Base-by-base conservation (phyloP, 2,329 filamentous ascomycete species). In the Onygenales sp. region DNA sequence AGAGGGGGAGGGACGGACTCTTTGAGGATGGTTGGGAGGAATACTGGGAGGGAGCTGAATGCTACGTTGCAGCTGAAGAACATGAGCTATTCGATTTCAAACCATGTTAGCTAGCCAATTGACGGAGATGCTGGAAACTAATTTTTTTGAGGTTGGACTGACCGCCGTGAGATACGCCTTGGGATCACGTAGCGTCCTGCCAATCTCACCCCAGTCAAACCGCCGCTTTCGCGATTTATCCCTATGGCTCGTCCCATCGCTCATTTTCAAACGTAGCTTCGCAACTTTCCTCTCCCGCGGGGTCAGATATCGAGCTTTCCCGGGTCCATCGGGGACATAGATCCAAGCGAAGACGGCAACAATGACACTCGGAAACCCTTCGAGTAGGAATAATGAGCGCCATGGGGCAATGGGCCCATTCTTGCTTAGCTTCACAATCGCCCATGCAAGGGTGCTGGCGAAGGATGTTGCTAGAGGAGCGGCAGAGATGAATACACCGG, bases 11-110 rank as follows among this genome's bases (percentile, higher is more conserved):
- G 34, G 42, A 62, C 67, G 53, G 61, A 75, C 64, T 85, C 80
- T 55, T 77, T 74, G 46, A 94, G 78, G 57, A 94, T 88, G 27
- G 86, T 89, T 37, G 89, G 89, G 2, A 95, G 78, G 66, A 95
- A 95, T 48, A 93, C 87, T 2, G 90, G 90, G 65, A 95, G 83
- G 21, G 87, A 92, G 63, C 84, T 84, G 73, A 95, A 95, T 10
- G 89, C 86, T 66, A 94, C 86, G 69, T 95, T 95, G 64, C 86
- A 84, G 67, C 85, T 82, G 74, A 94, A 90, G 75, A 94, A 88
- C 81, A 95, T 94, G 61, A 81, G 70, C 70, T 72, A 52, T 43
- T 32, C 11, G 11, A 39, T 27, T 14, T 32, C 31, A 17, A 34
- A 34, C 21, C 21, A 27, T 6, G 33, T 54, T 43, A 50, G 56